Percentiles rank a stretch among this genome's conserved stretches.
Conservation (phyloP, 495 filamentous ascomycete genomes). For the Lichina pygmaea region DNA sequence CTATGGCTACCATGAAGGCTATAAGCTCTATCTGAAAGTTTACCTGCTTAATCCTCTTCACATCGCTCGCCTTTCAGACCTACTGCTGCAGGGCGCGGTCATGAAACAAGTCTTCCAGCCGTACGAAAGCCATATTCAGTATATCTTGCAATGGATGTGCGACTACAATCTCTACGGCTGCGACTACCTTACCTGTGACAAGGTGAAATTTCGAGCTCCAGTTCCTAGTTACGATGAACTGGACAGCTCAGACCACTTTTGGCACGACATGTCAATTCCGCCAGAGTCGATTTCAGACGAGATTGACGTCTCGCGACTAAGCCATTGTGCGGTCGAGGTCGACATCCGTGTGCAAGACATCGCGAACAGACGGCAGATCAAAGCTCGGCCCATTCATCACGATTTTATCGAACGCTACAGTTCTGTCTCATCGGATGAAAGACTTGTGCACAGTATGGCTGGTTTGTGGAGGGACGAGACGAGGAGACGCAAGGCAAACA, state of each 20-base stretch:
- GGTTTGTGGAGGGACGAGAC: slow-evolving; percentile 85
- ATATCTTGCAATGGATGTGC: slow-evolving; percentile 85
- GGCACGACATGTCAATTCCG: slow-evolving; percentile 52
- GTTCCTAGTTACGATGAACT: slow-evolving; percentile 40
- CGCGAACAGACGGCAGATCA: slow-evolving; percentile 48
- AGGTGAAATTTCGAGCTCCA: slow-evolving; percentile 43
- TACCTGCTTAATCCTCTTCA: slow-evolving; percentile 68
- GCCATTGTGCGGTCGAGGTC: slow-evolving; percentile 67
- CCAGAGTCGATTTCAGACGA: slow-evolving; percentile 27
- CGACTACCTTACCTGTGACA: slow-evolving; percentile 47
- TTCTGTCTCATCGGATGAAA: slow-evolving; percentile 36
- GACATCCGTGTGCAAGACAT: slow-evolving; percentile 81
- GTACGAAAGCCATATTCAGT: slow-evolving; percentile 80
- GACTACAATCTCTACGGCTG: slow-evolving; percentile 95
- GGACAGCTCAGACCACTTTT: slow-evolving; percentile 29
- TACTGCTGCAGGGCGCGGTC: slow-evolving; percentile 63
- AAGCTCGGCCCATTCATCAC: slow-evolving; percentile 51
- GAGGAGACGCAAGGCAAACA: slow-evolving; percentile 39
- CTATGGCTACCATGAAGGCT: slow-evolving; percentile 85
- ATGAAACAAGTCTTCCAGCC: slow-evolving; percentile 67
- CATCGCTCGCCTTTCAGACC: slow-evolving; percentile 58
- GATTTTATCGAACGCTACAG: slow-evolving; percentile 58
- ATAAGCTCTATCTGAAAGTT: slow-evolving; percentile 71
- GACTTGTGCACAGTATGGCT: slow-evolving; percentile 78
- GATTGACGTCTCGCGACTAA: slow-evolving; percentile 38